These are phyloP conservation scores for Aegilops tauschii DNA, from an alignment of 176 grass and related monocot genomes.

Conservation along the genomic window DNA sequence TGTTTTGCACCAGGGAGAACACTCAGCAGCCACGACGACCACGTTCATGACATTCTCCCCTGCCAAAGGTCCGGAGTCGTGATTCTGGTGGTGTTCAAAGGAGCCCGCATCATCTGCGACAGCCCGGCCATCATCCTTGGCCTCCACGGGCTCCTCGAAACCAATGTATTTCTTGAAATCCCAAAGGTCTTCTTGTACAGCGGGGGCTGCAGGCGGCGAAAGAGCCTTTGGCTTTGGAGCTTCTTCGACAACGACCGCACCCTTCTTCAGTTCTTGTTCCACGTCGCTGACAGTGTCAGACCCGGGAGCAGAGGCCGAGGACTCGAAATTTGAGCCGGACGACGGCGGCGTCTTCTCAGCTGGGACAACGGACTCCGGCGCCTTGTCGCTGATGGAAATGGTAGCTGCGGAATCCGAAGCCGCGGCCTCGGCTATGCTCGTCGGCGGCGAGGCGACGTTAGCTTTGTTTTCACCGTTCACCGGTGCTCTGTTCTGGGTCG, in stretches of 20 bases:
- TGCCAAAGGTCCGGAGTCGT: conserved; percentile 58
- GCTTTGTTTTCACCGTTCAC: background rate
- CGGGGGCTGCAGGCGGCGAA: background rate
- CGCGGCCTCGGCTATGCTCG: background rate
- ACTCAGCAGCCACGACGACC: conserved; percentile 80
- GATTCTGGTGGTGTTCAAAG: conserved; percentile 38
- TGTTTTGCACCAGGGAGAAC: conserved; percentile 96
- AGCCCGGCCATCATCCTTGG: background rate
- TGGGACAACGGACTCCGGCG: background rate
- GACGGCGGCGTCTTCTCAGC: background rate
- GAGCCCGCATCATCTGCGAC: conserved; percentile 26
- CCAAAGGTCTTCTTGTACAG: background rate
- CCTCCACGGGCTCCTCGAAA: conserved; percentile 26
- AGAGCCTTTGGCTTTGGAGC: background rate
- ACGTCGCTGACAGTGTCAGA: background rate
- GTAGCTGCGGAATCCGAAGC: background rate
- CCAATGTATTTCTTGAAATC: conserved; percentile 41
- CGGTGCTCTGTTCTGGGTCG: background rate
- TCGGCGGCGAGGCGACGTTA: background rate
- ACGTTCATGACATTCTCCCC: conserved; percentile 95
- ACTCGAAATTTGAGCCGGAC: background rate
- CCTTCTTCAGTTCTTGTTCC: background rate
- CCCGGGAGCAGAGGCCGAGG: background rate
- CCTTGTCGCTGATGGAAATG: background rate
- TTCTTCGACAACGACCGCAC: background rate